Conservation (phyloP, 176 grass and related monocot species). For the Oryza rufipogon region DNA sequence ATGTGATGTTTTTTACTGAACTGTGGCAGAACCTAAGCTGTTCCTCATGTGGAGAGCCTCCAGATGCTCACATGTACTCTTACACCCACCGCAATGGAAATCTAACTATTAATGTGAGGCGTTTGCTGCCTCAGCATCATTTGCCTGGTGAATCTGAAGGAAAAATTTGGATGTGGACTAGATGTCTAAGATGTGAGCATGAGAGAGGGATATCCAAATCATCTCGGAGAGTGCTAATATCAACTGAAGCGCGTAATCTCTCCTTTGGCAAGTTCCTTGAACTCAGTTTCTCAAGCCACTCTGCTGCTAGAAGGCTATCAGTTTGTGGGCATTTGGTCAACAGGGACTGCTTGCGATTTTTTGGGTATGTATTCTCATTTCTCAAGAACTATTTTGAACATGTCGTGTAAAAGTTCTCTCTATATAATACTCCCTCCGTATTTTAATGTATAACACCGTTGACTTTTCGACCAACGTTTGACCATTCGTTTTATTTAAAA, state of each 20-base stretch:
- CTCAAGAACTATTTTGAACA: not conserved
- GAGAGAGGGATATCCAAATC: conserved; percentile 55
- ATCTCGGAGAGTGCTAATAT: conserved; percentile 67
- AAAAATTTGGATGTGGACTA: conserved; percentile 98
- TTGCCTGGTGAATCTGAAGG: conserved; percentile 73
- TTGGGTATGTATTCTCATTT: conserved; percentile 56
- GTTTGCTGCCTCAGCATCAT: conserved; percentile 42
- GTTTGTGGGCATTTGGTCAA: conserved; percentile 86
- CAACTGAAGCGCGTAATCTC: conserved; percentile 68
- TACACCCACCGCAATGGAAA: conserved; percentile 91
- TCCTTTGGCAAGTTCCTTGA: conserved; percentile 97
- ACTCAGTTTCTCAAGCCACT: conserved; percentile 93
- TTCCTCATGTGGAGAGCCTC: conserved; percentile 83
- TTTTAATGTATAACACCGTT: no score
- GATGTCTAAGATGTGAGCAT: conserved; percentile 78
- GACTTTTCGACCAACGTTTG: no score
- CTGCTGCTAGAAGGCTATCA: conserved; percentile 70
- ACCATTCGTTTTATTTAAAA: no score
- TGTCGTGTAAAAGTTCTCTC: not conserved
- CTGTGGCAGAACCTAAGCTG: conserved; percentile 69
- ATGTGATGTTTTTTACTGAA: conserved; percentile 1
- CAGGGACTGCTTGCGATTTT: conserved; percentile 88
- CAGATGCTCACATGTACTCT: conserved; percentile 71
- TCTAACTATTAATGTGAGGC: conserved; percentile 68
- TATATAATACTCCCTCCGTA: not conserved